Conservation (phyloP, 2,329 filamentous ascomycete species). For the Xylaria digitata region DNA sequence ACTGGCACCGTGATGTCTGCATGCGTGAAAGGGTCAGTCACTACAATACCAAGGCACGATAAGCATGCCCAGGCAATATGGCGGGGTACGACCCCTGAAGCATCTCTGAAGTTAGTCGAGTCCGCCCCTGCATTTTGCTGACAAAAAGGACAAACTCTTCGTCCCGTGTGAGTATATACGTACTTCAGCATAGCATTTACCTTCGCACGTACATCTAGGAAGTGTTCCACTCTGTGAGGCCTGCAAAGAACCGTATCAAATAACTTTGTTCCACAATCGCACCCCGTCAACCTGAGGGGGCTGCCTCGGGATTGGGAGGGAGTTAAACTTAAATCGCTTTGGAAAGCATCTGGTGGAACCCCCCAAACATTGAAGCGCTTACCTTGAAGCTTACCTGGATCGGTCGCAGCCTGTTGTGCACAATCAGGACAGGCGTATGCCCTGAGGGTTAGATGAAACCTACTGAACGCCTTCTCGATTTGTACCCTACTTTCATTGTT, state of each 20-base stretch:
- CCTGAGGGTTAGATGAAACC: conserved; percentile 42
- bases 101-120: conserved; percentile 26
- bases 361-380: conserved; percentile 48
- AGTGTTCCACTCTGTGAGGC: conserved; percentile 51
- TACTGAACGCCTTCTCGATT: conserved; percentile 33
- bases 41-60: conserved; percentile 48
- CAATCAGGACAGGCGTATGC: conserved; percentile 50
- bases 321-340: too few relatives aligned
- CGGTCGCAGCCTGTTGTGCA: conserved; percentile 28
- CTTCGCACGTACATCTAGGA: conserved; percentile 42
- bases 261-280: conserved; percentile 53
- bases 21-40: not conserved
- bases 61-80: conserved; percentile 51
- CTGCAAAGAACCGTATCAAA: conserved; percentile 50
- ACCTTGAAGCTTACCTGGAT: conserved; percentile 10
- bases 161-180: conserved; percentile 42
- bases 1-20: too few relatives aligned
- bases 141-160: conserved; percentile 50
- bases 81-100: conserved; percentile 15
- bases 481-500: conserved; percentile 35
- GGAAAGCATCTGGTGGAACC: conserved; percentile 1
- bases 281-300: conserved; percentile 51
- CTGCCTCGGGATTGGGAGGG: not conserved
- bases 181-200: conserved; percentile 47
- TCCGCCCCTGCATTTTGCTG: conserved; percentile 36